These are phyloP conservation scores for Croton laevigatus DNA, from an alignment of 441 rosid genomes.

Conservation along the genomic window DNA sequence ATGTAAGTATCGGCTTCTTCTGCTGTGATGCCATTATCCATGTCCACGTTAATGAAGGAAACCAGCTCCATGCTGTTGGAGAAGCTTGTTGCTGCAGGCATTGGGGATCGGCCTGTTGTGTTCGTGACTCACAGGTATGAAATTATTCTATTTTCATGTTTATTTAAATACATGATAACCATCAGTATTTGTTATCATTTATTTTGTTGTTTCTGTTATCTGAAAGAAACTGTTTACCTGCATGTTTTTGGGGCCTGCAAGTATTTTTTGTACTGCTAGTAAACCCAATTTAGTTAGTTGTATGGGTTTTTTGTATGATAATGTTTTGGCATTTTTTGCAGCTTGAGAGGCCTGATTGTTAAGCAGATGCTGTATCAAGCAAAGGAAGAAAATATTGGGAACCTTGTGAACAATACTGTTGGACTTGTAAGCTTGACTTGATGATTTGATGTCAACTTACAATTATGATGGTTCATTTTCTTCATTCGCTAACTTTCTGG, in stretches of 20 bases:
- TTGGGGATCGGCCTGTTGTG: slow-evolving; percentile 93
- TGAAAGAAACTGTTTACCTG: not conserved
- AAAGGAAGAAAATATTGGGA: slow-evolving; percentile 65
- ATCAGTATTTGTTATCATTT: not conserved
- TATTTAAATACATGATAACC: not conserved
- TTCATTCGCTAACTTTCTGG: not conserved
- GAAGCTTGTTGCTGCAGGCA: slow-evolving; percentile 89
- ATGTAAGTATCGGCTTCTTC: slow-evolving; percentile 2
- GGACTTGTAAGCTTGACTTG: slow-evolving; percentile 69
- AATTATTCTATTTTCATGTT: not conserved
- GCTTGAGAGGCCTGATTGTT: slow-evolving; percentile 98
- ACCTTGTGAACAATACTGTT: slow-evolving; percentile 79
- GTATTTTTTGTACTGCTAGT: not conserved
- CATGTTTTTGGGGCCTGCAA: not conserved
- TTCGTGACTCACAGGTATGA: slow-evolving; percentile 95
- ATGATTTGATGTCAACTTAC: slow-evolving; percentile 8
- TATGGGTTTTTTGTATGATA: not conserved
- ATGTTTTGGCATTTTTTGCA: slow-evolving; percentile 37
- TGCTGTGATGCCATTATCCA: slow-evolving; percentile 10
- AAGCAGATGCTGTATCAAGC: slow-evolving; percentile 94
- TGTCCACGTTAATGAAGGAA: slow-evolving; percentile 54
- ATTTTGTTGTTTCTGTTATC: not conserved
- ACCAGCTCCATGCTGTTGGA: slow-evolving; percentile 76
- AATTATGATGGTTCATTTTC: not conserved
- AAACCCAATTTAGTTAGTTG: not conserved